A percentile compares a stretch with the other conserved stretches of the same genome.
Evolutionary conservation across 2,329 filamentous ascomycete genomes (phyloP).

Genomic region (Fusarium miscanthi): DNA sequence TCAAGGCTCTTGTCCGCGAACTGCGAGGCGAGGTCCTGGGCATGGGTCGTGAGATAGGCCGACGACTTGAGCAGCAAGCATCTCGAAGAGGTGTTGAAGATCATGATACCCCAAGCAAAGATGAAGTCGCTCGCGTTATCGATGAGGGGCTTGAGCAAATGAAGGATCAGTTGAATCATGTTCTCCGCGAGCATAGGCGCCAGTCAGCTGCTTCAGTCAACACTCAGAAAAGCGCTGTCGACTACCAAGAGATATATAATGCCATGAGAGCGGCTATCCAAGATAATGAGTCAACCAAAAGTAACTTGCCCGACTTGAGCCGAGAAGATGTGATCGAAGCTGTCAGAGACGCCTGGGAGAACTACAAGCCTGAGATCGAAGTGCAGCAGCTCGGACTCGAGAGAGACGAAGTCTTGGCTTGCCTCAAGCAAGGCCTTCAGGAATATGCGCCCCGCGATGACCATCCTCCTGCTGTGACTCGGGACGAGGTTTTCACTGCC

Average conservation of each 20-base stretch:
- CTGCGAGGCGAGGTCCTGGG: constrained; percentile 91
- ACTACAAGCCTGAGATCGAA: constrained; percentile 92
- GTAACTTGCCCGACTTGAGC: constrained; percentile 62
- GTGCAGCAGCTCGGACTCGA: constrained; percentile 91
- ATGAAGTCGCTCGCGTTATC: constrained; percentile 80
- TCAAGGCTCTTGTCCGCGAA: constrained; percentile 90
- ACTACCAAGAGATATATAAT: constrained; percentile 87
- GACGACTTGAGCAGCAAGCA: constrained; percentile 79
- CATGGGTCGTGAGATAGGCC: constrained; percentile 91
- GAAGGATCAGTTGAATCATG: constrained; percentile 83
- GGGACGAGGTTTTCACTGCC: constrained; percentile 86
- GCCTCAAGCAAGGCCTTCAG: constrained; percentile 85
- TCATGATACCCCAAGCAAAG: constrained; percentile 66
- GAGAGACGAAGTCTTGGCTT: constrained; percentile 88
- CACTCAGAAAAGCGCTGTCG: constrained; percentile 70
- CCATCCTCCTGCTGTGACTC: constrained; percentile 70
- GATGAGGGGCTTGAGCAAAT: constrained; percentile 84
- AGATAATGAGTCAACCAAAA: constrained; percentile 64
- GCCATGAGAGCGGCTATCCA: constrained; percentile 81
- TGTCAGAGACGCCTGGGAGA: constrained; percentile 91
- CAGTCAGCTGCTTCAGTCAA: constrained; percentile 73
- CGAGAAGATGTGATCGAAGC: constrained; percentile 88
- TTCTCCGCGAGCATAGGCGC: constrained; percentile 79
- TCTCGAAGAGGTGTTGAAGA: constrained; percentile 58
- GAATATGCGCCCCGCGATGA: constrained; percentile 72